Conservation (phyloP, 208 protist genomes). For the Trypanosoma platydactyli region DNA sequence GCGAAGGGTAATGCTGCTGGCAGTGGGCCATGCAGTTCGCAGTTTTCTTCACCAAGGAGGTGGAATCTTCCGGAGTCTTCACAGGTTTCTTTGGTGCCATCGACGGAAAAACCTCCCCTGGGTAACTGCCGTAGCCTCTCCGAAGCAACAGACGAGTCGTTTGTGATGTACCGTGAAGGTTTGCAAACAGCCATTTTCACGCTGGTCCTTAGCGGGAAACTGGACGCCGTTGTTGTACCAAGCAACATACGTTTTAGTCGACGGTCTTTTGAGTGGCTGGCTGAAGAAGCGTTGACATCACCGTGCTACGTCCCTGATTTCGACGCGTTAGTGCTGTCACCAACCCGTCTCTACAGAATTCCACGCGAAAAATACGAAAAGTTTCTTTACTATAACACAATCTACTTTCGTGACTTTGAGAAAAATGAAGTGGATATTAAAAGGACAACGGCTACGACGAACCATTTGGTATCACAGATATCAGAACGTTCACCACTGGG, state of each 20-base stretch:
- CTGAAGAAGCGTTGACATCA: conserved; percentile 68
- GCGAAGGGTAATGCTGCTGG: not conserved
- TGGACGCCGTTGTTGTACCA: conserved; percentile 65
- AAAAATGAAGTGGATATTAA: not conserved
- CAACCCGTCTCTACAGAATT: conserved; percentile 74
- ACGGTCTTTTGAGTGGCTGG: conserved; percentile 69
- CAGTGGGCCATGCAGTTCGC: not conserved
- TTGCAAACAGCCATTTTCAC: conserved; percentile 55
- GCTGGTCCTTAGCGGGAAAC: conserved; percentile 68
- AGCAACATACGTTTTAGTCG: conserved; percentile 55
- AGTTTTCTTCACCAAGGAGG: not conserved
- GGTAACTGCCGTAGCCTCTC: conserved; percentile 41
- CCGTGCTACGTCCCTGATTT: conserved; percentile 71
- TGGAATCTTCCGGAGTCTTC: not conserved
- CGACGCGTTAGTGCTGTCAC: conserved; percentile 67
- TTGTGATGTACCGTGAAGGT: conserved; percentile 72
- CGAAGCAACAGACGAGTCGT: conserved; percentile 39
- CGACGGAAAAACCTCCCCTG: not conserved
- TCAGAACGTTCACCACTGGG: not conserved
- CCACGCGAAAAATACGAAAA: conserved; percentile 48
- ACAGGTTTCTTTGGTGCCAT: not conserved
- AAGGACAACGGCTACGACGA: not conserved
- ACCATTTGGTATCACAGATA: not conserved
- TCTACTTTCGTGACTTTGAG: conserved; percentile 30
- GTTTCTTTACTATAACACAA: conserved; percentile 46